phyloP scores from a whole-genome alignment of 2,329 filamentous ascomycete genomes.

The Fusarium subtropicale region DNA sequence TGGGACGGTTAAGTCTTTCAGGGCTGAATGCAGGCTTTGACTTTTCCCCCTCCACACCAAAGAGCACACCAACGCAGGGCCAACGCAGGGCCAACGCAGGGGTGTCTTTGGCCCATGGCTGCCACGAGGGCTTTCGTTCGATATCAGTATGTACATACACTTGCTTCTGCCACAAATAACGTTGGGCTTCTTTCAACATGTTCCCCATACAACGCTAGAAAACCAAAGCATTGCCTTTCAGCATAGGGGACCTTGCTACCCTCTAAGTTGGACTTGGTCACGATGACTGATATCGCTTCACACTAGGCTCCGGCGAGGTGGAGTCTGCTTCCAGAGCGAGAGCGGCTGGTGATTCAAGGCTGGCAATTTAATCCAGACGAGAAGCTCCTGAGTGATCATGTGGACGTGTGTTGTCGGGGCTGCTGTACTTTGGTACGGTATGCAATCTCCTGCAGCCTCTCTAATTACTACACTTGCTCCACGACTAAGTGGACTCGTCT shows the following conservation, averaged over 20 bases:
- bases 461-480: slow-evolving; percentile 31
- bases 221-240: slow-evolving; percentile 4
- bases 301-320: slow-evolving; percentile 45
- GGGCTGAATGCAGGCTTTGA: slow-evolving; percentile 39
- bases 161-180: slow-evolving; percentile 45
- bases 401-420: slow-evolving; percentile 24
- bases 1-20: slow-evolving; percentile 31
- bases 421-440: slow-evolving; percentile 15
- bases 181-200: slow-evolving; percentile 28
- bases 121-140: slow-evolving; percentile 43
- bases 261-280: slow-evolving; percentile 3
- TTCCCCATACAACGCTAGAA: slow-evolving; percentile 38
- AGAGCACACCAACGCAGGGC: slow-evolving; percentile 15
- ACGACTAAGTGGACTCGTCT: slow-evolving; percentile 25
- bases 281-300: slow-evolving; percentile 5
- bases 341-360: slow-evolving; percentile 25
- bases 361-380: slow-evolving; percentile 39
- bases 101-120: slow-evolving; percentile 46
- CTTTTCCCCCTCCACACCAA: slow-evolving; percentile 20
- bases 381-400: slow-evolving; percentile 28
- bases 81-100: slow-evolving; percentile 34
- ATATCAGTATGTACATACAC: slow-evolving; percentile 30
- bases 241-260: background rate
- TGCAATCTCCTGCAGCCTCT: slow-evolving; percentile 39
- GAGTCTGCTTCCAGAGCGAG: slow-evolving; percentile 24